Conservation (phyloP, 495 filamentous ascomycete species). For the Hypoxylon cercidicola region DNA sequence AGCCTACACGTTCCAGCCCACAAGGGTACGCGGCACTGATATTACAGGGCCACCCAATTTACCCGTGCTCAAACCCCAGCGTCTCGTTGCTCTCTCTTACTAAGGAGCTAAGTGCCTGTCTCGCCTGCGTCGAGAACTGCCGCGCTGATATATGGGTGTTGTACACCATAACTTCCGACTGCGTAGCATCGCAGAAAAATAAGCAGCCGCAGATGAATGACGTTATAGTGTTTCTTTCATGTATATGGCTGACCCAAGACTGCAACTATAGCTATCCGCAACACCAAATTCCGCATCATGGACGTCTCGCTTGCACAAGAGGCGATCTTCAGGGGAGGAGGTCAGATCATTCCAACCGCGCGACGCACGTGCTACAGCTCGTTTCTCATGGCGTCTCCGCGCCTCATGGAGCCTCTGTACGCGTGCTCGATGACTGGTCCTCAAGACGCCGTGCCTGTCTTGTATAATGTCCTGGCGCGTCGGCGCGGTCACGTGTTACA, state of each 20-base stretch:
- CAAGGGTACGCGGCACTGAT: slow-evolving; percentile 30
- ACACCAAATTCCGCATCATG: slow-evolving; percentile 93
- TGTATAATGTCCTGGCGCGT: slow-evolving; percentile 91
- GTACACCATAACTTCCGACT: slow-evolving; percentile 2
- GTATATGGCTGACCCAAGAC: slow-evolving; percentile 24
- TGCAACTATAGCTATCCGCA: slow-evolving; percentile 80
- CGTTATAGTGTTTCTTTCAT: slow-evolving; percentile 9
- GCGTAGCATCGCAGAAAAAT: slow-evolving; percentile 3
- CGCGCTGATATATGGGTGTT: slow-evolving; percentile 6
- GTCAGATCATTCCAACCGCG: slow-evolving; percentile 96
- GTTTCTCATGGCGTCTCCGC: slow-evolving; percentile 95
- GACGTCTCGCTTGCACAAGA: slow-evolving; percentile 88
- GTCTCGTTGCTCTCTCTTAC: slow-evolving; percentile 13
- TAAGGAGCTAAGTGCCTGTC: slow-evolving; percentile 7
- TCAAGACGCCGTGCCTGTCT: slow-evolving; percentile 83
- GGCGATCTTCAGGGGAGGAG: slow-evolving; percentile 92
- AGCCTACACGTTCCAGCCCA: slow-evolving; percentile 16
- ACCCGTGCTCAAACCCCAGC: slow-evolving; percentile 15
- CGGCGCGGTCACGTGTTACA: slow-evolving; percentile 91
- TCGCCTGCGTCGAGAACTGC: slow-evolving; percentile 8
- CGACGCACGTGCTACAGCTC: slow-evolving; percentile 91
- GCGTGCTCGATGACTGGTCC: slow-evolving; percentile 91
- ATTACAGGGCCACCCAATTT: slow-evolving; percentile 15
- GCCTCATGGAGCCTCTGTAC: slow-evolving; percentile 96
- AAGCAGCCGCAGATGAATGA: slow-evolving; percentile 16